Evolutionary conservation across 1,284 basidiomycete species (phyloP).

Genomic region (Marasmius oreades): DNA sequence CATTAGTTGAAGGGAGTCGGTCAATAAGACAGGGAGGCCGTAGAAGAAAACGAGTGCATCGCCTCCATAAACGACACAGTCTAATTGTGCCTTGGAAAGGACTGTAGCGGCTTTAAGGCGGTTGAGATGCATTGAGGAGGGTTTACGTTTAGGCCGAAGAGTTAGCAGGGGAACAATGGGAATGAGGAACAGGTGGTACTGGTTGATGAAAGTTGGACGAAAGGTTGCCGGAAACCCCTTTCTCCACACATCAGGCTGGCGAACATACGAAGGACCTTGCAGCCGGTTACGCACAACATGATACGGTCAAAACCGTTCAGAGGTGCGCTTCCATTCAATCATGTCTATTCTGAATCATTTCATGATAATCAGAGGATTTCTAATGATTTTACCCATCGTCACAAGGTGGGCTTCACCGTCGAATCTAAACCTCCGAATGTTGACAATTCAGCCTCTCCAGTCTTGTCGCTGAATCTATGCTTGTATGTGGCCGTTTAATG

Average conservation of each 20-base stretch:
- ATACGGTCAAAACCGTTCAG: constrained; percentile 1
- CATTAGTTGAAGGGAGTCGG: background rate
- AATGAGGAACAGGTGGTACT: no score
- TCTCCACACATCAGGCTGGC: no score
- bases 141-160: no score
- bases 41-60: background rate
- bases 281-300: background rate
- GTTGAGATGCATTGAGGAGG: no score
- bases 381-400: background rate
- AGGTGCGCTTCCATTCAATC: background rate
- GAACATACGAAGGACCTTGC: constrained; percentile 2
- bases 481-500: background rate
- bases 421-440: background rate
- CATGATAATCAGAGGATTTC: background rate
- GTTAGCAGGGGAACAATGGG: no score
- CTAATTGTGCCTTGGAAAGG: background rate
- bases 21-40: background rate
- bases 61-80: background rate
- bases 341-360: background rate
- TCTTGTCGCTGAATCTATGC: constrained; percentile 1
- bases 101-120: background rate
- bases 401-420: background rate
- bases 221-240: no score
- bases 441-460: background rate
- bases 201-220: no score